A percentile compares a stretch with the other conserved stretches of the same genome.
phyloP scores from a whole-genome alignment of 225 moss, liverwort and hornwort species.

The Neckera pumila region DNA sequence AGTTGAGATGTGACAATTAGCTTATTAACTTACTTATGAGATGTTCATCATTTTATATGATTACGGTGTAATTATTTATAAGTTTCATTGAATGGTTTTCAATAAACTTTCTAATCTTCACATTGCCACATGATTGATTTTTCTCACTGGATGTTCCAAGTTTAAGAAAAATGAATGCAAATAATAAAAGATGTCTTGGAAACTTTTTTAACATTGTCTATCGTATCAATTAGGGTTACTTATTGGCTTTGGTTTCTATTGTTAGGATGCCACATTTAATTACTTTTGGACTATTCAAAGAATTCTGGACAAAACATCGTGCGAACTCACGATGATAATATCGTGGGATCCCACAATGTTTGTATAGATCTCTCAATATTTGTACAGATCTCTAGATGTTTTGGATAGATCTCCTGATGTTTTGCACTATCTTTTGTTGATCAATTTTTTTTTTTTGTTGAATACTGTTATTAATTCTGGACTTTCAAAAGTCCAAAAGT shows the following conservation, averaged over 20 bases:
- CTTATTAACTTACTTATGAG: not conserved
- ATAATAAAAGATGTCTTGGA: not conserved
- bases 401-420: too few species aligned
- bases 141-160: not conserved
- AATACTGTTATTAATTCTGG: too few species aligned
- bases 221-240: fast-evolving
- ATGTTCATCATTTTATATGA: not conserved
- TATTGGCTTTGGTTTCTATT: not conserved
- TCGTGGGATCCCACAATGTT: too few species aligned
- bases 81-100: not conserved
- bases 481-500: too few species aligned
- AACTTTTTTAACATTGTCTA: not conserved
- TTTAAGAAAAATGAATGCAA: not conserved
- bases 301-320: too few species aligned
- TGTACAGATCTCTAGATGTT: too few species aligned
- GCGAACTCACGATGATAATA: too few species aligned
- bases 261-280: too few species aligned
- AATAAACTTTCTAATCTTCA: not conserved
- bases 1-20: not conserved
- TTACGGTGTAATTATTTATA: not conserved
- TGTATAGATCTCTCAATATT: too few species aligned
- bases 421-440: too few species aligned
- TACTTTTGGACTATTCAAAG: too few species aligned
- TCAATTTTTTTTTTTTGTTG: too few species aligned
- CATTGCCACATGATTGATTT: not conserved